Evolutionary conservation across 2,329 filamentous ascomycete species (phyloP), one percentile per base, ranked within the genome.

Genomic region (Tetracladium maxilliforme): DNA sequence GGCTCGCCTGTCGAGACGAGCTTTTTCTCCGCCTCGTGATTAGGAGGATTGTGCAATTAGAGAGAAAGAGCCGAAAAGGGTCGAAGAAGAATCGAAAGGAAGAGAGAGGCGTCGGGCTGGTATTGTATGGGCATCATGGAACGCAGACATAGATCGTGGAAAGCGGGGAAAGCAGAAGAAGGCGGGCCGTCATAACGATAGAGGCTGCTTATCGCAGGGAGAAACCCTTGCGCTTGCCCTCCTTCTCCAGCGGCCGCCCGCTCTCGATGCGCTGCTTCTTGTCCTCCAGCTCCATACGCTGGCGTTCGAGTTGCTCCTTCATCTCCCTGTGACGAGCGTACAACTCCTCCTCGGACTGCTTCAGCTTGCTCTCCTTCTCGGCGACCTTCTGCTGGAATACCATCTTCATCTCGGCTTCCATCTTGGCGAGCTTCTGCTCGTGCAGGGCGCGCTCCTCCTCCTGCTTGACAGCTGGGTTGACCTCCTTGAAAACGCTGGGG

Each of bases 321-420:
- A 98, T 98, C 65, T 98, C 90, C 51, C 87, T 77, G 64, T 98
- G 90, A 43, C 90, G 79, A 39, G 90, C 86, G 49, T 95, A 95
- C 30, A 98, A 64, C 66, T 98, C 90, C 55, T 98, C 90, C 58
- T 98, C 90, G 66, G 84, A 93, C 63, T 95, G 90, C 64, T 92
- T 92, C 52, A 98, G 66, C 63, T 98, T 98, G 71, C 83, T 93
- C 62, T 98, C 90, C 68, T 98, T 98, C 58, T 98, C 90, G 39
- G 83, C 75, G 16, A 98, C 90, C 78, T 98, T 98, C 55, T 98
- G 90, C 56, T 95, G 90, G 83, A 98, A 98, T 41, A 98, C 90
- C 82, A 94, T 93, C 82, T 98, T 98, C 90, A 98, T 98, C 58
- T 98, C 90, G 47, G 84, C 75, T 59, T 98, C 90, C 90, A 98